Percentiles rank a stretch among this genome's conserved stretches.
These are phyloP conservation scores for Inonotus hispidus DNA, from an alignment of 1,284 basidiomycete species.

Conservation along the genomic window DNA sequence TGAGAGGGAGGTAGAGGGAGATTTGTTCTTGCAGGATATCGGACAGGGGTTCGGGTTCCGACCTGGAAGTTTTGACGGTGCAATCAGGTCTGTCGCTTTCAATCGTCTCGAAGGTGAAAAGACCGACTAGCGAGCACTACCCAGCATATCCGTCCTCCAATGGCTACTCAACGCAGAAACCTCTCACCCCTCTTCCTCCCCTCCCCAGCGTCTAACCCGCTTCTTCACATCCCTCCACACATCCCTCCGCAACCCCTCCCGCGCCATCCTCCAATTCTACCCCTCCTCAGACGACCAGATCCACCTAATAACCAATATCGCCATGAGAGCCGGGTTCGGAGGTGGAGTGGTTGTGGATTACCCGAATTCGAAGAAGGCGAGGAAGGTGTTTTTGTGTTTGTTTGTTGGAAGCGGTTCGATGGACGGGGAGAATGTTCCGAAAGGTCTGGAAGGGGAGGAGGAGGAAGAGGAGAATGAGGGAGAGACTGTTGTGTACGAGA, in stretches of 20 bases:
- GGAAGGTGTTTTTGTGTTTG: slow-evolving; percentile 87
- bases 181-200: slow-evolving; percentile 84
- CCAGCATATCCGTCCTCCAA: slow-evolving; percentile 94
- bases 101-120: background rate
- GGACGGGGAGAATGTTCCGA: slow-evolving; percentile 55
- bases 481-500: slow-evolving; percentile 58
- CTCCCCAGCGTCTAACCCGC: slow-evolving; percentile 83
- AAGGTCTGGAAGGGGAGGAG: slow-evolving; percentile 58
- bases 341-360: slow-evolving; percentile 97
- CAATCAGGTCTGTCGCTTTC: slow-evolving; percentile 69
- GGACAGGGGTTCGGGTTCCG: slow-evolving; percentile 94
- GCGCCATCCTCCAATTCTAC: slow-evolving; percentile 96
- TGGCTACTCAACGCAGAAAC: slow-evolving; percentile 99
- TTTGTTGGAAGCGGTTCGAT: slow-evolving; percentile 75
- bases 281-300: slow-evolving; percentile 95
- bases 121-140: background rate
- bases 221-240: slow-evolving; percentile 99
- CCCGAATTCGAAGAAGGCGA: slow-evolving; percentile 92
- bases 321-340: slow-evolving; percentile 93
- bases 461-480: slow-evolving; percentile 40
- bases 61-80: slow-evolving; percentile 95
- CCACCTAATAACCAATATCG: slow-evolving; percentile 89
- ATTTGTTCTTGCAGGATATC: slow-evolving; percentile 89
- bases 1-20: slow-evolving; percentile 90
- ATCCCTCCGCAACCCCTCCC: slow-evolving; percentile 83